Evolutionary conservation across 495 filamentous ascomycete species (phyloP), one percentile per base, ranked within the genome.

Genomic region (Penicillium pulvis): DNA sequence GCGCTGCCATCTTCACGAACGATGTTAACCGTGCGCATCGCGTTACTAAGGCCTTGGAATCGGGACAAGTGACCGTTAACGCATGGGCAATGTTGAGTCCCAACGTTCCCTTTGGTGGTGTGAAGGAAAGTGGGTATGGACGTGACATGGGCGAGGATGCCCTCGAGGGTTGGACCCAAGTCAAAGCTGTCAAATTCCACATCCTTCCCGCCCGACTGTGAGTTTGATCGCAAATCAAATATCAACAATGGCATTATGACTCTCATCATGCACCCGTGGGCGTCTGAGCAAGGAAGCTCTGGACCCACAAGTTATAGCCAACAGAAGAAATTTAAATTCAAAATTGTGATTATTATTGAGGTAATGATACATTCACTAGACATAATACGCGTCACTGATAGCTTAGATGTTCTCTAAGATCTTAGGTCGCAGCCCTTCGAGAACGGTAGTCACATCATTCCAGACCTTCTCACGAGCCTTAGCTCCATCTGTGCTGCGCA

Each of bases 1-100:
- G 90, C 31, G 85, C 85, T 26, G 90, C 92, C 0, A 70, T 97
- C 0, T 97, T 96, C 65, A 96, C 90, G 8, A 80, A 85, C 63
- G 84, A 96, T 63, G 76, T 97, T 55, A 83, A 79, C 51, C 81
- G 83, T 48, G 90, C 88, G 14, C 91, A 96, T 75, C 80, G 89
- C 16, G 84, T 96, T 2, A 90, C 92, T 9, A 77, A 83, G 51
- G 83, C 82, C 42, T 85, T 98, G 56, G 90, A 96, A 73, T 84
- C 90, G 0, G 93, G 93, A 4, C 63, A 64, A 28, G 67, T 72
- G 5, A 65, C 59, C 19, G 59, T 64, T 7, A 68, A 68, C 47
- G 62, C 53, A 6, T 70, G 65, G 55, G 56, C 58, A 6, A 71
- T 63, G 56, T 57, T 54, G 19, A 60, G 36, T 23, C 60, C 69